phyloP scores from a whole-genome alignment of 2,329 filamentous ascomycete genomes.

The Diaporthe amygdali region DNA sequence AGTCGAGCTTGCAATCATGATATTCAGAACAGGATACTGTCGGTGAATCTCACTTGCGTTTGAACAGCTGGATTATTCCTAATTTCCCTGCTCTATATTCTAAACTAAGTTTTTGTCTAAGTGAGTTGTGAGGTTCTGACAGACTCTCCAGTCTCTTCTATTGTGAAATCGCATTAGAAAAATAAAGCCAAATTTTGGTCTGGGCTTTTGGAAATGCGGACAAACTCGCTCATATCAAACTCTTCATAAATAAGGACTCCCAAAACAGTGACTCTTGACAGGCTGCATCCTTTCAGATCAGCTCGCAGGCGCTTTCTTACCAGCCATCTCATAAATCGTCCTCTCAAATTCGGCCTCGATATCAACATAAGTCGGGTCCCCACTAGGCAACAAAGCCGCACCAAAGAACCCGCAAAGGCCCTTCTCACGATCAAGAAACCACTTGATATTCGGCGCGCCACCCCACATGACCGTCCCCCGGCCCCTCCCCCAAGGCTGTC shows the following conservation, averaged over 20 bases:
- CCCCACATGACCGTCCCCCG: conserved; percentile 50
- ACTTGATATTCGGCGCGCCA: conserved; percentile 49
- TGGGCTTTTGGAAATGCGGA: background rate
- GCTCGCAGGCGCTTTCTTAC: background rate
- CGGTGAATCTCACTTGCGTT: no score
- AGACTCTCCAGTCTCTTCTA: no score
- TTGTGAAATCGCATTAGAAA: no score
- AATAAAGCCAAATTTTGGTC: background rate
- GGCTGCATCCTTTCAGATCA: background rate
- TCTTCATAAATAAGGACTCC: background rate
- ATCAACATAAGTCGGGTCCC: conserved; percentile 18
- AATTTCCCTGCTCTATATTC: no score
- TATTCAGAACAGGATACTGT: no score
- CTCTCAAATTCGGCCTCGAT: conserved; percentile 20
- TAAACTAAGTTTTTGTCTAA: no score
- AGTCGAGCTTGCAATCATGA: no score
- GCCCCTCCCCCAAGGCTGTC: conserved; percentile 49
- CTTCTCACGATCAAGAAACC: conserved; percentile 56
- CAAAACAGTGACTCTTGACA: background rate
- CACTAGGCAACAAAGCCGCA: conserved; percentile 17
- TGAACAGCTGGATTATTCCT: no score
- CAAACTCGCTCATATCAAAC: background rate
- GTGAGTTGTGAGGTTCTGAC: no score
- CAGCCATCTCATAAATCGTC: conserved; percentile 18
- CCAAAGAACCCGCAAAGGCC: conserved; percentile 45